Conservation (phyloP, 2,329 filamentous ascomycete species). For the Paecilomyces variotii region DNA sequence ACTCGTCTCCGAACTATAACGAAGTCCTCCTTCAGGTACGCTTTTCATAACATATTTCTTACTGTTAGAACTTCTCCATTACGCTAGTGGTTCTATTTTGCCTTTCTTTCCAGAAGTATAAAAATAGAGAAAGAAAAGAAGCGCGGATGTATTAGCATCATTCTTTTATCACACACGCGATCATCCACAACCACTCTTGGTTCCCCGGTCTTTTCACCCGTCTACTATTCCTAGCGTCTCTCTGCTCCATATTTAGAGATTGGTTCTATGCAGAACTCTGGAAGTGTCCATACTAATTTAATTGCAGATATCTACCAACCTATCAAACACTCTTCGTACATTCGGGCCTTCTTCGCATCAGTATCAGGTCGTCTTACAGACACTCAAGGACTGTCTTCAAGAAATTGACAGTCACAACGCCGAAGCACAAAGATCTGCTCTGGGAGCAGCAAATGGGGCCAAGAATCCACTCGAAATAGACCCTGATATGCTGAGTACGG, state of each 20-base stretch:
- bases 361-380: constrained; percentile 28
- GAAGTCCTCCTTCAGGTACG: constrained; percentile 14
- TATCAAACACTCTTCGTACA: constrained; percentile 32
- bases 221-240: not conserved
- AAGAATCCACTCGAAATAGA: constrained; percentile 13
- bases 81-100: too few species aligned
- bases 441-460: constrained; percentile 1
- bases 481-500: constrained; percentile 21
- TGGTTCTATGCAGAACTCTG: not conserved
- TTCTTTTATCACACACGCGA: not conserved
- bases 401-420: constrained; percentile 13
- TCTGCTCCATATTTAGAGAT: not conserved
- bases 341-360: constrained; percentile 31
- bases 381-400: constrained; percentile 25
- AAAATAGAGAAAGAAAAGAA: not conserved
- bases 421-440: not conserved
- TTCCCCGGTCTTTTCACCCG: not conserved
- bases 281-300: not conserved
- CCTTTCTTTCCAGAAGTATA: not conserved
- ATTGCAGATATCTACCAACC: constrained; percentile 33
- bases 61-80: too few species aligned
- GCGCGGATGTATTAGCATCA: not conserved
- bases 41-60: not conserved
- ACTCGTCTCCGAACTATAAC: constrained; percentile 10
- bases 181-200: not conserved